These are phyloP conservation scores for Secale cereale DNA, from an alignment of 176 grass and related monocot species.

Conservation along the genomic window DNA sequence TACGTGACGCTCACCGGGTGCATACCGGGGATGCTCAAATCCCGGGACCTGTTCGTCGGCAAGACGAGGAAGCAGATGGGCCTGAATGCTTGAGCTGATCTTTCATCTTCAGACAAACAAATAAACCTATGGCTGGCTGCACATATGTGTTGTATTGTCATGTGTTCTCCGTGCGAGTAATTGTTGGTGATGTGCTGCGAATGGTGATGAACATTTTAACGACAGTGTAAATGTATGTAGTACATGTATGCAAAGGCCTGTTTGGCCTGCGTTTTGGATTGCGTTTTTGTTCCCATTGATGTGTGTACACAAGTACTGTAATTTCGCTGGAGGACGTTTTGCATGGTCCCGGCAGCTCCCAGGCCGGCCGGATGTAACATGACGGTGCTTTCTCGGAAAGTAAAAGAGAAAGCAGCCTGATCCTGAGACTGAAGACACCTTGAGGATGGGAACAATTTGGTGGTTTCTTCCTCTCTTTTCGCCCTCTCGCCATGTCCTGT, in stretches of 20 bases:
- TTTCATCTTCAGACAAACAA: not conserved
- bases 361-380: not conserved
- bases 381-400: slow-evolving; percentile 9
- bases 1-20: slow-evolving; percentile 39
- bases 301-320: too few relatives aligned
- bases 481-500: not conserved
- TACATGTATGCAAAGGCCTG: not conserved
- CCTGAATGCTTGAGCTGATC: slow-evolving; percentile 18
- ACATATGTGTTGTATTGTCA: not conserved
- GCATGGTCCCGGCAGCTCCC: not conserved
- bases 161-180: not conserved
- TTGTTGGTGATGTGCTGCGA: not conserved
- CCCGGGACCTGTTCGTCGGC: slow-evolving; percentile 41
- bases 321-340: not conserved
- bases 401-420: not conserved
- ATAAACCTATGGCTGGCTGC: not conserved
- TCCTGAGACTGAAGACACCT: not conserved
- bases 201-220: not conserved
- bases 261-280: not conserved
- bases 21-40: slow-evolving; percentile 54
- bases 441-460: not conserved
- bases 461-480: not conserved
- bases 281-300: not conserved
- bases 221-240: not conserved
- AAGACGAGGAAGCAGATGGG: slow-evolving; percentile 63